These are phyloP conservation scores for Fusarium nodosum DNA, from an alignment of 2,329 filamentous ascomycete genomes.

Conservation along the genomic window DNA sequence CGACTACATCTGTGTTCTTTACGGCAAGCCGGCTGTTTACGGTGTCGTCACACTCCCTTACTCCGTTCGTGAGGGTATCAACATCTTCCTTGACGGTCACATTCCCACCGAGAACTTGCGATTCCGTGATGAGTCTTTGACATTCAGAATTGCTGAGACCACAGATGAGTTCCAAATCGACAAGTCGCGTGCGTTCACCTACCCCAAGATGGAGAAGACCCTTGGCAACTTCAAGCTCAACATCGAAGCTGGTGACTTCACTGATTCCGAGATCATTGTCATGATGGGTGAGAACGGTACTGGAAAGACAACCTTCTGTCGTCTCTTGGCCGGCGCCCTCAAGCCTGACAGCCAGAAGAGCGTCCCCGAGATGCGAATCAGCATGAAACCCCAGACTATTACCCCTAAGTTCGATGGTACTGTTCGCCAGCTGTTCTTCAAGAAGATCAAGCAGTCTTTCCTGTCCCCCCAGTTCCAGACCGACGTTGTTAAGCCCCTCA, in stretches of 20 bases:
- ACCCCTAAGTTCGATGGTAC: conserved; percentile 98
- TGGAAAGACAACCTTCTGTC: conserved; percentile 99
- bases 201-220: conserved; percentile 93
- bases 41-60: conserved; percentile 97
- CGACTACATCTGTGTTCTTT: conserved; percentile 97
- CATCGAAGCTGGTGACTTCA: conserved; percentile 88
- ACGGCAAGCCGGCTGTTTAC: conserved; percentile 94
- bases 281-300: conserved; percentile 99
- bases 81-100: conserved; percentile 98
- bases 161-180: conserved; percentile 90
- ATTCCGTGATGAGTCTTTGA: conserved; percentile 96
- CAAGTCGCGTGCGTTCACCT: conserved; percentile 85
- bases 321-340: conserved; percentile 90
- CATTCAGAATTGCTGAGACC: conserved; percentile 92
- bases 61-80: conserved; percentile 98
- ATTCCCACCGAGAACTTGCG: conserved; percentile 98
- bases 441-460: conserved; percentile 98
- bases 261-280: conserved; percentile 97
- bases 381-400: conserved; percentile 99
- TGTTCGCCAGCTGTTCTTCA: conserved; percentile 98
- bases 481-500: conserved; percentile 99
- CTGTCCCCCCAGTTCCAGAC: conserved; percentile 98
- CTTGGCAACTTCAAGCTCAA: conserved; percentile 87
- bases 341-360: conserved; percentile 86
- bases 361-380: conserved; percentile 95